Conservation (phyloP, 2,329 filamentous ascomycete genomes). For the Fusarium sp. region DNA sequence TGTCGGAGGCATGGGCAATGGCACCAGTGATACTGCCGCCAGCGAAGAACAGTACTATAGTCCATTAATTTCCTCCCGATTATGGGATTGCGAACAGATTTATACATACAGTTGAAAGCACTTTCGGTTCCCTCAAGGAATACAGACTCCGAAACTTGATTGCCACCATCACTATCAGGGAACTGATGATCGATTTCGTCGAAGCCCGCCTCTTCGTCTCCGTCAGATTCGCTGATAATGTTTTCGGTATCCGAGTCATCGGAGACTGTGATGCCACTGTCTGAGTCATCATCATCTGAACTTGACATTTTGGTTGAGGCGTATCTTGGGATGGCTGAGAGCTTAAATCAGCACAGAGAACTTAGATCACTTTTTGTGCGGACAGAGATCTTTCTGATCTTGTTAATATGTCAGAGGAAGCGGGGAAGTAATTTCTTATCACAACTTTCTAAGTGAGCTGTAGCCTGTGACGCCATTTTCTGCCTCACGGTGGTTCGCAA, state of each 20-base stretch:
- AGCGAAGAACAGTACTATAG: background rate
- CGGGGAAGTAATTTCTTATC: background rate
- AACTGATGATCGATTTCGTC: background rate
- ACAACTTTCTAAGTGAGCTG: background rate
- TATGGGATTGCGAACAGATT: too few relatives aligned
- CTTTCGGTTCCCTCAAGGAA: background rate
- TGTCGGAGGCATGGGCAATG: background rate
- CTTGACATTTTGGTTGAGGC: background rate
- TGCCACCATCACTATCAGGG: background rate
- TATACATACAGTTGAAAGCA: background rate
- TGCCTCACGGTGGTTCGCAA: background rate
- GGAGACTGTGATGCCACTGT: background rate
- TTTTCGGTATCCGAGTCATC: background rate
- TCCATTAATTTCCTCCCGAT: background rate
- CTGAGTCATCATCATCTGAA: background rate
- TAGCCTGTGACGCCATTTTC: background rate
- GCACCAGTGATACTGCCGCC: background rate
- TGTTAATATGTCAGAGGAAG: rapidly evolving
- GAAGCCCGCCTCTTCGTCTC: background rate
- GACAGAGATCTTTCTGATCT: too few relatives aligned
- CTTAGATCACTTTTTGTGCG: too few relatives aligned
- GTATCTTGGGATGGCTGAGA: background rate
- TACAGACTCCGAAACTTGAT: background rate
- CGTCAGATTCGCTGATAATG: background rate
- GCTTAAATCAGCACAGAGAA: too few relatives aligned